Evolutionary conservation across 768 basidiomycete genomes (phyloP).

Genomic region (Mycena alexandri): DNA sequence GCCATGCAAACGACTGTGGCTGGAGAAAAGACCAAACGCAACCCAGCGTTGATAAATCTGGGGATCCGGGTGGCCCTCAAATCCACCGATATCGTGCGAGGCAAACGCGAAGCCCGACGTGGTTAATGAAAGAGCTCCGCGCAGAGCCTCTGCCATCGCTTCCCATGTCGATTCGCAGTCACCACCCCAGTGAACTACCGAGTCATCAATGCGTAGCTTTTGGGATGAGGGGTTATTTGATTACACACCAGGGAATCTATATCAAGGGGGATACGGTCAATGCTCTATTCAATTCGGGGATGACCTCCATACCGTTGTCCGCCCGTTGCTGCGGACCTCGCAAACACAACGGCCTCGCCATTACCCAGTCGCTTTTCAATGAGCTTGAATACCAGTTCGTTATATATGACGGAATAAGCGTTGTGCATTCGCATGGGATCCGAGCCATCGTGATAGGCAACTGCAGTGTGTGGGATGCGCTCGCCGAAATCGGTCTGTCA

Average conservation of each 20-base stretch:
- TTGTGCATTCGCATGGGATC: constrained; percentile 82
- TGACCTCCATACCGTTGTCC: constrained; percentile 65
- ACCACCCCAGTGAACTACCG: constrained; percentile 73
- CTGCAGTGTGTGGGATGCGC: constrained; percentile 75
- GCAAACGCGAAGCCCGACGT: constrained; percentile 79
- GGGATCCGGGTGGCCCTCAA: constrained; percentile 78
- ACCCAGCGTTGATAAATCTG: constrained; percentile 84
- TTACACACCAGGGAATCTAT: constrained; percentile 48
- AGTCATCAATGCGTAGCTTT: not conserved
- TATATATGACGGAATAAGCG: constrained; percentile 76
- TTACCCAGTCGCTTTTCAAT: constrained; percentile 70
- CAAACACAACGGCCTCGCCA: constrained; percentile 78
- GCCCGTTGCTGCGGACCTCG: constrained; percentile 75
- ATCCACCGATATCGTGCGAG: constrained; percentile 84
- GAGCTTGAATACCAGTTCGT: constrained; percentile 75
- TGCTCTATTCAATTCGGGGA: constrained; percentile 1
- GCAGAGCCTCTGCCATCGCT: constrained; percentile 82
- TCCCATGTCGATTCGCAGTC: constrained; percentile 84
- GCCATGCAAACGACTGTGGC: constrained; percentile 81
- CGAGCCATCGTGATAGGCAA: constrained; percentile 74
- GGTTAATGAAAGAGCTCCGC: constrained; percentile 75
- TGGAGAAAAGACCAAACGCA: constrained; percentile 81
- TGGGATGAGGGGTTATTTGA: not conserved
- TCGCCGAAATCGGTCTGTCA: constrained; percentile 81
- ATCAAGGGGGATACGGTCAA: not conserved